Base-by-base conservation (phyloP, 2,329 filamentous ascomycete genomes). In the Cercospora beticola region DNA sequence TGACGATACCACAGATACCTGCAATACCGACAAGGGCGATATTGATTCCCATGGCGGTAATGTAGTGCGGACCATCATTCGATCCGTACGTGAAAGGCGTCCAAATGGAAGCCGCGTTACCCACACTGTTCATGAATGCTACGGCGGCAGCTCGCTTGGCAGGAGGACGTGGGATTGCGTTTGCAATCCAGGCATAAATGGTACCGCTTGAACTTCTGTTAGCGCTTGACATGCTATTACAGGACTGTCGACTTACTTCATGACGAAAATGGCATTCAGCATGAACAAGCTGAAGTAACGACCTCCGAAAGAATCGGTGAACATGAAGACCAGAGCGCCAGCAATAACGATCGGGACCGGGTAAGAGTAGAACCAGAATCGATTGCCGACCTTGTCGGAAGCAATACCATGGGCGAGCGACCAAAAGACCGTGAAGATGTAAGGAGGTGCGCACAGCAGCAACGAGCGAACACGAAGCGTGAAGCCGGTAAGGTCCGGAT, bases 141-240 rank as follows among this genome's bases (percentile, higher is more conserved):
- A 94, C 78, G 0, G 90, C 90, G 0, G 90, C 87, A 2, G 89
- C 88, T 68, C 90, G 86, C 81, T 94, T 94, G 2, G 91, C 88
- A 0, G 91, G 90, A 3, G 92, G 92, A 5, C 91, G 86, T 0
- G 91, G 91, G 62, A 94, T 84, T 1, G 89, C 90, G 76, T 91
- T 92, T 58, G 86, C 88, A 71, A 94, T 92, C 92, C 92, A 95
- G 2, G 89, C 90, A 75, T 89, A 92, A 59, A 87, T 74, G 6
- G 68, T 67, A 6, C 67, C 64, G 56, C 56, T 59, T 1, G 8
- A 21, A 16, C 9, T 46, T 6, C 7, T 66, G 64, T 60, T 36
- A 57, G 36, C 56, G 0, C 18, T 18, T 40, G 14, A 3, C 4
- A 16, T 4, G 16, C 23, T 6, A 1, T 12, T 26, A 36, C 8